These are phyloP conservation scores for Paramecium primaurelia DNA, from an alignment of 73 alveolate genomes.

Conservation along the genomic window DNA sequence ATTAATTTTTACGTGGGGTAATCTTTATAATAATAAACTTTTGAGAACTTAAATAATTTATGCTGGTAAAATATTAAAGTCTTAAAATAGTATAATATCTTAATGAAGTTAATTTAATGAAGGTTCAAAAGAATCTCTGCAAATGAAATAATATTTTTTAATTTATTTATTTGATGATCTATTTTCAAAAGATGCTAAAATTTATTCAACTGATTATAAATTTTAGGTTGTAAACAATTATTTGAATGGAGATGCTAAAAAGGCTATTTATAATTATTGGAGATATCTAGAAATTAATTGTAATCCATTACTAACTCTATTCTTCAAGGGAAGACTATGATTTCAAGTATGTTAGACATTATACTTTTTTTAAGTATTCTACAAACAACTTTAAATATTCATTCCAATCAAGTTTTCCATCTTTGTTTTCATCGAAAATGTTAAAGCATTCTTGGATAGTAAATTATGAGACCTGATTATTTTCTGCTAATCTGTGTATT, in stretches of 20 bases:
- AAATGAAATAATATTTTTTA: neutral
- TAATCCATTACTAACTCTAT: neutral
- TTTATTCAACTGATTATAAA: neutral
- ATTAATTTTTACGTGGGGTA: neutral
- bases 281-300: neutral
- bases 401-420: slow-evolving; percentile 3
- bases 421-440: neutral
- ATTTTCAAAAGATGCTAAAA: neutral
- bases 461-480: neutral
- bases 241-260: neutral
- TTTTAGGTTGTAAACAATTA: neutral
- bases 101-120: neutral
- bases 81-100: neutral
- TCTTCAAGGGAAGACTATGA: neutral
- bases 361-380: neutral
- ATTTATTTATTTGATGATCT: neutral
- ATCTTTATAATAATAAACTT: neutral
- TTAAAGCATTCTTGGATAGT: neutral
- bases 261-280: neutral
- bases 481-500: neutral
- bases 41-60: neutral
- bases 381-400: neutral
- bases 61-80: neutral
- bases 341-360: neutral
- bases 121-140: neutral